Evolutionary conservation across 495 filamentous ascomycete genomes (phyloP).

Genomic region (Lineolata rhizophorae): DNA sequence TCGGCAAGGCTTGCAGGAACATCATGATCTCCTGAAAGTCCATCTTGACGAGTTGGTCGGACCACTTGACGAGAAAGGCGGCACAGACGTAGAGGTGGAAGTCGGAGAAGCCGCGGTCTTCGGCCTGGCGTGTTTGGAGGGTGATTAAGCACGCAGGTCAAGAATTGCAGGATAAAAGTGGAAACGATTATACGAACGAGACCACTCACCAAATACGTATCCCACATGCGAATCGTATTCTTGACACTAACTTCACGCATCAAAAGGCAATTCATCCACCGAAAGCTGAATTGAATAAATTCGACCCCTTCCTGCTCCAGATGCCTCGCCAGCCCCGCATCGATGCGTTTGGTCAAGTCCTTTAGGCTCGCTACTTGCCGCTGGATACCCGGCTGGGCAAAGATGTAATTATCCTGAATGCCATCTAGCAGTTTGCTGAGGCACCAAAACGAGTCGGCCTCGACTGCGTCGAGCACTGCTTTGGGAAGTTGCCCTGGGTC

Average conservation of each 20-base stretch:
- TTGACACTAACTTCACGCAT: slow-evolving; percentile 94
- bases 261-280: slow-evolving; percentile 98
- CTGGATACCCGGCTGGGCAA: slow-evolving; percentile 89
- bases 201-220: slow-evolving; percentile 74
- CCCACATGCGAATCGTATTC: slow-evolving; percentile 98
- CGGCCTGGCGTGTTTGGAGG: slow-evolving; percentile 34
- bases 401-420: slow-evolving; percentile 97
- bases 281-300: slow-evolving; percentile 97
- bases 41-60: slow-evolving; percentile 85
- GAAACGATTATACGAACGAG: background rate
- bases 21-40: slow-evolving; percentile 96
- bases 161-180: background rate
- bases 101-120: slow-evolving; percentile 93
- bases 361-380: slow-evolving; percentile 72
- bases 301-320: slow-evolving; percentile 78
- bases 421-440: slow-evolving; percentile 89
- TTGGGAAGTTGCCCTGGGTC: slow-evolving; percentile 85
- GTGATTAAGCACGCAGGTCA: slow-evolving; percentile 2
- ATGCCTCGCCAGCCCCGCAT: slow-evolving; percentile 64
- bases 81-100: slow-evolving; percentile 98
- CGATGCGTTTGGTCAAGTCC: slow-evolving; percentile 78
- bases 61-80: slow-evolving; percentile 98
- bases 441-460: slow-evolving; percentile 97
- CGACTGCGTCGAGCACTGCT: slow-evolving; percentile 84
- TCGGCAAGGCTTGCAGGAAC: slow-evolving; percentile 90